Evolutionary conservation across 768 basidiomycete species (phyloP).

Genomic region (Leucogyrophana mollusca): DNA sequence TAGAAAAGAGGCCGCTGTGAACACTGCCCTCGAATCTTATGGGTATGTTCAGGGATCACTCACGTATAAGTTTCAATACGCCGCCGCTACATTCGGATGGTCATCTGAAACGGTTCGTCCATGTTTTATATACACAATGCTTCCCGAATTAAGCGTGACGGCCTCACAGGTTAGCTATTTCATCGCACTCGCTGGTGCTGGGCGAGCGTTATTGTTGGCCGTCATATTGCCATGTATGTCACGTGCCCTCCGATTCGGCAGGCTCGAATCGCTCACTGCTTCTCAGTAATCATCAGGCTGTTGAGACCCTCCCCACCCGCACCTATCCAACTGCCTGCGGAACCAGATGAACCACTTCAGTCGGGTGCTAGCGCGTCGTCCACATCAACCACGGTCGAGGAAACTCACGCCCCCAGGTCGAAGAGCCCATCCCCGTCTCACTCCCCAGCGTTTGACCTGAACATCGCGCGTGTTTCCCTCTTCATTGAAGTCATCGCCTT

Average conservation of each 20-base stretch:
- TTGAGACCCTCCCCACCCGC: conserved; percentile 43
- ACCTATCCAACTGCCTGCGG: conserved; percentile 14
- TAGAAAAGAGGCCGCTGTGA: neutral
- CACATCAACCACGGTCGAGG: conserved; percentile 6
- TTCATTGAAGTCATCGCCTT: conserved; percentile 54
- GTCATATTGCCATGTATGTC: conserved; percentile 59
- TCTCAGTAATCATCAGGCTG: conserved; percentile 51
- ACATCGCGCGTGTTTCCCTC: conserved; percentile 61
- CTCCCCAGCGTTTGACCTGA: conserved; percentile 64
- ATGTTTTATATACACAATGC: neutral
- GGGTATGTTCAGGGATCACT: conserved; percentile 47
- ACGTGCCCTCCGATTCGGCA: neutral
- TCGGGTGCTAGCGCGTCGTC: conserved; percentile 2
- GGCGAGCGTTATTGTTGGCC: conserved; percentile 55
- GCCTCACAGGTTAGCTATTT: conserved; percentile 66
- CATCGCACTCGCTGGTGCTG: conserved; percentile 51
- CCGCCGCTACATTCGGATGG: conserved; percentile 62
- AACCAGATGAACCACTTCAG: conserved; percentile 17
- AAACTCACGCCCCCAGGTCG: neutral
- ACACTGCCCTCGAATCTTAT: neutral
- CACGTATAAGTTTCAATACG: conserved; percentile 64
- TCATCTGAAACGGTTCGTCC: conserved; percentile 54
- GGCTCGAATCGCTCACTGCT: neutral
- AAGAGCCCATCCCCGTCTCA: conserved; percentile 20
- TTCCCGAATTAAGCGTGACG: neutral